Evolutionary conservation across 2,329 filamentous ascomycete genomes (phyloP), one percentile per base, ranked within the genome.

Genomic region (Cordyceps farinosa): DNA sequence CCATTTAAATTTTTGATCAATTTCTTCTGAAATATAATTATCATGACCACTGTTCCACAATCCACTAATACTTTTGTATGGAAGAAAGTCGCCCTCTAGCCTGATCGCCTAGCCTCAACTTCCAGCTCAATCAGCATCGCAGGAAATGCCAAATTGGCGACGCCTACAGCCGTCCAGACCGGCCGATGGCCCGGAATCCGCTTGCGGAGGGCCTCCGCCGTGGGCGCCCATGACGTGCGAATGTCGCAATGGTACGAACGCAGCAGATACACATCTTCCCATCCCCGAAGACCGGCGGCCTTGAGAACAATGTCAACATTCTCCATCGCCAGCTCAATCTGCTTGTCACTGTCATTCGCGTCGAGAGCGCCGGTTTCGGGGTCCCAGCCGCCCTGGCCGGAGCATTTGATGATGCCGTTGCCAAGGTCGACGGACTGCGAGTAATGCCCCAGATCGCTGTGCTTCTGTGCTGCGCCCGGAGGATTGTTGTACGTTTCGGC

Each of bases 201-300:
- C 48, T 32, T 32, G 11, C 9, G 15, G 5, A 51, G 15, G 17
- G 13, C 29, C 7, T 32, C 29, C 6, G 15, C 48, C 6, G 29
- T 32, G 9, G 29, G 48, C 15, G 15, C 30, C 48, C 29, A 62
- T 1, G 67, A 69, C 5, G 63, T 50, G 1, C 65, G 62, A 2
- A 71, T 69, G 3, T 71, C 66, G 36, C 64, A 63, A 17, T 70
- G 68, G 15, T 70, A 72, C 2, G 68, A 66, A 3, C 69, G 65
- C 8, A 71, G n/a, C 15, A 65, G 67, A 30, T 69, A 70, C 1
- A 72, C 69, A n/a, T 72, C 70, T 8, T 71, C 69, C 70, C 70
- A 70, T 0, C 69, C 69, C 0, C 66, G 63, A 0, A 72, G 64
- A 5, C 69, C 70, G 2, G 63, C 66, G 0, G 67, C 61, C 38